Conservation (phyloP, 176 grass and related monocot genomes). For the Metroxylon sagu region DNA sequence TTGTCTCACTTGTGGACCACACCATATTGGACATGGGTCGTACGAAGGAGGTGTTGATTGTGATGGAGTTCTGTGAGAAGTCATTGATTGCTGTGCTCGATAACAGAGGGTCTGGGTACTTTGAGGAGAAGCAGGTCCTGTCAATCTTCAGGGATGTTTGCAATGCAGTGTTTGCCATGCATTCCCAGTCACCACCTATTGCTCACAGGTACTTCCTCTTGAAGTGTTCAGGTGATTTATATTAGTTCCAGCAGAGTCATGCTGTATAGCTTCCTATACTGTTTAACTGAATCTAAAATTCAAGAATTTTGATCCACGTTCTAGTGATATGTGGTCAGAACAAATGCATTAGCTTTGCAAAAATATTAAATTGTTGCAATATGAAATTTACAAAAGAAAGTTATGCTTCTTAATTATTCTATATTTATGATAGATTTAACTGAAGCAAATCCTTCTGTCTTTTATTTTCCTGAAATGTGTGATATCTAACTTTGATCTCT, state of each 20-base stretch:
- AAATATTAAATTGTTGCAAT: too few species aligned
- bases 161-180: conserved; percentile 81
- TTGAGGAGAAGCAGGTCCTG: conserved; percentile 67
- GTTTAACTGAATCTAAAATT: too few species aligned
- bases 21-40: conserved; percentile 70
- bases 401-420: too few species aligned
- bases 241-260: neutral
- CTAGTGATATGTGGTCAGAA: too few species aligned
- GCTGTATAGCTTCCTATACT: neutral
- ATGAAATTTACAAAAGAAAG: too few species aligned
- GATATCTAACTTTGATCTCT: too few species aligned
- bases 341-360: too few species aligned
- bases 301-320: too few species aligned
- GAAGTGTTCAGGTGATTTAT: neutral
- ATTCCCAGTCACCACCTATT: conserved; percentile 65
- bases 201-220: conserved; percentile 53
- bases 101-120: conserved; percentile 59
- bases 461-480: too few species aligned
- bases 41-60: conserved; percentile 60
- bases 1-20: conserved; percentile 56
- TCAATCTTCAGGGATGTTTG: conserved; percentile 72
- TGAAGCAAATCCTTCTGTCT: too few species aligned
- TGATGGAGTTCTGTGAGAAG: conserved; percentile 76
- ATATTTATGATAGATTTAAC: too few species aligned
- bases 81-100: conserved; percentile 55